Conservation (phyloP, 75 land plant species). For the Isoetes taiwanensis region DNA sequence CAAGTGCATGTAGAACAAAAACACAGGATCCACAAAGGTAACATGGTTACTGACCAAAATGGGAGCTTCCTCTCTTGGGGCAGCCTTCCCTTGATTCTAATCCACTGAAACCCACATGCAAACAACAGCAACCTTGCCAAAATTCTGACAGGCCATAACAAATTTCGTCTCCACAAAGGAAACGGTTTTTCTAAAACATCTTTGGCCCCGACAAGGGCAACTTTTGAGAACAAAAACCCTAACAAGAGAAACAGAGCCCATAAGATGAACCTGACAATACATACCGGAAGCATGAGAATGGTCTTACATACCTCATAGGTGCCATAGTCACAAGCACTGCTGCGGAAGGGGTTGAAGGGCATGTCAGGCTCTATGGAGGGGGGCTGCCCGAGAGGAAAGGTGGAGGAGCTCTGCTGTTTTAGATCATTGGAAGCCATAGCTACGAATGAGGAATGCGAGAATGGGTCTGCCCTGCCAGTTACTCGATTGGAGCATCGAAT, state of each 20-base stretch:
- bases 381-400: constrained; percentile 9
- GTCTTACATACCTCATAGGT: constrained; percentile 9
- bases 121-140: constrained; percentile 16
- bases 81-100: constrained; percentile 16
- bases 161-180: constrained; percentile 9
- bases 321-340: background rate
- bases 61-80: constrained; percentile 18
- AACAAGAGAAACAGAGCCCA: constrained; percentile 10
- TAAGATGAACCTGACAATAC: constrained; percentile 8
- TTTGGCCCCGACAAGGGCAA: constrained; percentile 18
- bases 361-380: constrained; percentile 7
- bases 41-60: constrained; percentile 23
- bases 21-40: constrained; percentile 18
- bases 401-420: background rate
- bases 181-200: constrained; percentile 18
- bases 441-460: no score
- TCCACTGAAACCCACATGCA: constrained; percentile 18
- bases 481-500: no score
- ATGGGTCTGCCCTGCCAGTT: no score
- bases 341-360: constrained; percentile 19
- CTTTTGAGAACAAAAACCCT: constrained; percentile 11
- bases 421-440: background rate
- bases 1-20: constrained; percentile 23
- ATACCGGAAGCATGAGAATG: constrained; percentile 11
- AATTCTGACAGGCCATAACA: constrained; percentile 15